Percentiles rank a stretch among this genome's conserved stretches.
These are phyloP conservation scores for Sporormia fimetaria DNA, from an alignment of 495 filamentous ascomycete genomes.

Conservation along the genomic window DNA sequence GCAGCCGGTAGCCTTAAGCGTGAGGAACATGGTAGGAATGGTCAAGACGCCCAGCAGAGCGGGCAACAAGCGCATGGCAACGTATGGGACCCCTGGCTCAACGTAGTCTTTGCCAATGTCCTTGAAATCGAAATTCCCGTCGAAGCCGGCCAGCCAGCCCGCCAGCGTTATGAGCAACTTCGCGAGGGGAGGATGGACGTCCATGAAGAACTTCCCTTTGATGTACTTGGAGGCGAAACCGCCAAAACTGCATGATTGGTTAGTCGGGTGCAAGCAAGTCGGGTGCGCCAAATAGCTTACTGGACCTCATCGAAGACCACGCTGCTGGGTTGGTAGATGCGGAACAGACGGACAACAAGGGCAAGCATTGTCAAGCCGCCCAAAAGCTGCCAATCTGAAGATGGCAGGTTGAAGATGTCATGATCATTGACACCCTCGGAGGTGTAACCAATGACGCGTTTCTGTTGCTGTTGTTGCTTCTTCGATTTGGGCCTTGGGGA, in stretches of 20 bases:
- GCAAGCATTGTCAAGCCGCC: conserved; percentile 62
- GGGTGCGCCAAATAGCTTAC: conserved; percentile 43
- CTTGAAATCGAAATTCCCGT: conserved; percentile 96
- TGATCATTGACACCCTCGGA: conserved; percentile 54
- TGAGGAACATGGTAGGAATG: conserved; percentile 86
- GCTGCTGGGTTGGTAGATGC: conserved; percentile 90
- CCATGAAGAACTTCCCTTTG: conserved; percentile 98
- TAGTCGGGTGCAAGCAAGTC: conserved; percentile 1
- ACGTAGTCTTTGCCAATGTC: conserved; percentile 98
- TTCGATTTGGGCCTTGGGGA: conserved; percentile 18
- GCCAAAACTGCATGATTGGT: conserved; percentile 53
- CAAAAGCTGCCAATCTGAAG: conserved; percentile 70
- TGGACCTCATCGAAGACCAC: conserved; percentile 99
- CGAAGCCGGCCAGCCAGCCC: conserved; percentile 88
- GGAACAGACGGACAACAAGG: conserved; percentile 73
- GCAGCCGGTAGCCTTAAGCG: conserved; percentile 82
- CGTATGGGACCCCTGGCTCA: conserved; percentile 89
- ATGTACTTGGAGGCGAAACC: conserved; percentile 98
- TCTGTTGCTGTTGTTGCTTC: conserved; percentile 17
- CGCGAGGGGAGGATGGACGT: conserved; percentile 94
- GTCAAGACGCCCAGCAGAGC: conserved; percentile 77
- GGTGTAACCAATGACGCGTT: conserved; percentile 42
- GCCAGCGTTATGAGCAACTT: conserved; percentile 92
- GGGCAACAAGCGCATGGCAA: conserved; percentile 90
- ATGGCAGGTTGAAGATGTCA: conserved; percentile 55